Evolutionary conservation across 768 basidiomycete genomes (phyloP), one percentile per base, ranked within the genome.

Genomic region (Scleroderma bovista): DNA sequence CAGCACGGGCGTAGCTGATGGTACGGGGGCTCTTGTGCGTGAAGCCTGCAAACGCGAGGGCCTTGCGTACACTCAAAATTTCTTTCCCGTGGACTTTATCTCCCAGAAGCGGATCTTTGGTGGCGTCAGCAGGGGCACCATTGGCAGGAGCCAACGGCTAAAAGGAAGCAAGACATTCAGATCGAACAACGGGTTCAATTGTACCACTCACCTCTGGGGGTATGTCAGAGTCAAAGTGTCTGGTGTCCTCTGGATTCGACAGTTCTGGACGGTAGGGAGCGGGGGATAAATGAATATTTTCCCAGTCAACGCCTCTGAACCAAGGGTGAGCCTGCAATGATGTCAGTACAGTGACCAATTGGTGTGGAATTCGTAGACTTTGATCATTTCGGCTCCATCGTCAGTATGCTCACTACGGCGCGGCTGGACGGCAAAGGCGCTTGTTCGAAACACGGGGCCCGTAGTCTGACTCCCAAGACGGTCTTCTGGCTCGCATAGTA

Each of bases 401-500:
- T 76, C 73, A 55, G 77, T 78, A 55, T 75, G 70, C 56, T 78
- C 84, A 59, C 85, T 89, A 66, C 86, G 76, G 66, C 88, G 76
- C 45, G 83, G n/a, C 58, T 86, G 81, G 45, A 83, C 68, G 60
- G 90, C 77, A 69, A 88, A 75, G 26, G 87, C 85, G 67, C 92
- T 84, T 29, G 90, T 87, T 53, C 89, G 75, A 44, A 78, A 80
- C 42, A 82, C 80, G 46, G 84, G 86, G 44, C 80, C 72, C 32
- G 80, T 75, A 22, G 79, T 68, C 63, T 86, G 84, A 43, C 86
- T 87, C 34, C 90, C 93, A 43, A 99, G 76, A 46, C 95, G 84
- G 67, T 96, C 92, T 70, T 97, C 93, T 7, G 93, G 86, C 69
- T 99, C 95, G 66, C 95, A 97, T 29, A 97, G 81, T 22, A 97